Evolutionary conservation across 805 yeast species (phyloP).

Genomic region (Suhomyces vadensis): DNA sequence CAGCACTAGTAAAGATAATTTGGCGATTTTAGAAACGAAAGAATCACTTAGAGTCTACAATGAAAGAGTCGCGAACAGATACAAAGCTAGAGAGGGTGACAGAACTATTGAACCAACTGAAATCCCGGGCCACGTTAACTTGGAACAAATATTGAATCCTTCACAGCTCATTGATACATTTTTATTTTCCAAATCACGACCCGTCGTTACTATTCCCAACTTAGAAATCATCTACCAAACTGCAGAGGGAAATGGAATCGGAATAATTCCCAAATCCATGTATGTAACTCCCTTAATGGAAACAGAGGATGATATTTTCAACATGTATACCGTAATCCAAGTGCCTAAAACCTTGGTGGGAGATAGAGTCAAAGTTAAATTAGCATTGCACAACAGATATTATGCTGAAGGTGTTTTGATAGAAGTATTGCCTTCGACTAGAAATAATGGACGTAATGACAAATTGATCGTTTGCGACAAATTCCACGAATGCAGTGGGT

Average conservation of each 20-base stretch:
- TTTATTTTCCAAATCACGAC: slow-evolving; percentile 24
- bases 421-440: slow-evolving; percentile 13
- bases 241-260: slow-evolving; percentile 41
- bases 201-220: slow-evolving; percentile 11
- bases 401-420: slow-evolving; percentile 33
- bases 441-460: slow-evolving; percentile 21
- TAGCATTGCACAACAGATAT: slow-evolving; percentile 31
- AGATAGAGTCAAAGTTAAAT: slow-evolving; percentile 31
- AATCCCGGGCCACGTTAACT: background rate
- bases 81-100: background rate
- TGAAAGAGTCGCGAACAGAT: background rate
- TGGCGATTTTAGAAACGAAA: slow-evolving; percentile 26
- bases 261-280: slow-evolving; percentile 24
- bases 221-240: slow-evolving; percentile 29
- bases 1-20: slow-evolving; percentile 25
- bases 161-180: slow-evolving; percentile 24
- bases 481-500: slow-evolving; percentile 41
- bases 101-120: background rate
- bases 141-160: slow-evolving; percentile 21
- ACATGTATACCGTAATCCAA: slow-evolving; percentile 24
- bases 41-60: slow-evolving; percentile 18
- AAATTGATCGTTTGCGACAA: slow-evolving; percentile 32
- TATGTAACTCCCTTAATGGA: slow-evolving; percentile 17
- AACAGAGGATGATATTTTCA: slow-evolving; percentile 15
- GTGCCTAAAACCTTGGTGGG: slow-evolving; percentile 44